Evolutionary conservation across 2,329 filamentous ascomycete species (phyloP).

Genomic region (Dactylella cylindrospora): DNA sequence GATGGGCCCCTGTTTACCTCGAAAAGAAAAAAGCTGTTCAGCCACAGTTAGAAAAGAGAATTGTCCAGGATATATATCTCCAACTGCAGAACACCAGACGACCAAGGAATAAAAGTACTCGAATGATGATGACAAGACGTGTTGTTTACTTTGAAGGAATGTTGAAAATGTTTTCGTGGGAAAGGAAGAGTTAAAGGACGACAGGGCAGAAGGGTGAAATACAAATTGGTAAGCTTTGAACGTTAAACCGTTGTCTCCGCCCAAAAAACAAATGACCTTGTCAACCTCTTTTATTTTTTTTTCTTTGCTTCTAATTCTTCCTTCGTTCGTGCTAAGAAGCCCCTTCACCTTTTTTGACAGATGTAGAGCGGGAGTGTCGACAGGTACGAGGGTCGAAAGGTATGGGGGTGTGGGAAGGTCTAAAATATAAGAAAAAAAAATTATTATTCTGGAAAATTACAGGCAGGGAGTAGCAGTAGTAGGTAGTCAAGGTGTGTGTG

Average conservation of each 20-base stretch:
- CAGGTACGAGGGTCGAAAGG: constrained; percentile 43
- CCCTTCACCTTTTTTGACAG: constrained; percentile 45
- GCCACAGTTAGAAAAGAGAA: constrained; percentile 43
- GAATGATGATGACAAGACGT: constrained; percentile 9
- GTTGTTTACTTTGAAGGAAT: constrained; percentile 40
- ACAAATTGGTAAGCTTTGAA: constrained; percentile 21
- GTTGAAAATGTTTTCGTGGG: constrained; percentile 18
- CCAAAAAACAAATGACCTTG: constrained; percentile 8
- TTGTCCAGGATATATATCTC: too few species aligned
- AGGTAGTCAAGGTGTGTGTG: constrained; percentile 41
- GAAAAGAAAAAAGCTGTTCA: constrained; percentile 42
- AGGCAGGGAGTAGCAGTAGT: too few species aligned
- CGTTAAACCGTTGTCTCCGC: constrained; percentile 32
- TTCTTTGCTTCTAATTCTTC: constrained; percentile 15
- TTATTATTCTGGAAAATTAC: constrained; percentile 43
- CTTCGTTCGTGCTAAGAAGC: constrained; percentile 28
- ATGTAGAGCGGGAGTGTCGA: constrained; percentile 44
- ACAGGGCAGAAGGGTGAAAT: constrained; percentile 34
- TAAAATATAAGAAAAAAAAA: constrained; percentile 42
- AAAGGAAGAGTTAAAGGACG: constrained; percentile 10
- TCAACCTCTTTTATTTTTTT: constrained; percentile 12
- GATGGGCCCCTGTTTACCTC: constrained; percentile 41
- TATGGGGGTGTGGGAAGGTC: constrained; percentile 41
- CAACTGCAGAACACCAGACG: too few species aligned
- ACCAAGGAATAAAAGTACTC: constrained; percentile 35